Conservation (phyloP, 78 protist species). For the Dictyostelium citrinum region DNA sequence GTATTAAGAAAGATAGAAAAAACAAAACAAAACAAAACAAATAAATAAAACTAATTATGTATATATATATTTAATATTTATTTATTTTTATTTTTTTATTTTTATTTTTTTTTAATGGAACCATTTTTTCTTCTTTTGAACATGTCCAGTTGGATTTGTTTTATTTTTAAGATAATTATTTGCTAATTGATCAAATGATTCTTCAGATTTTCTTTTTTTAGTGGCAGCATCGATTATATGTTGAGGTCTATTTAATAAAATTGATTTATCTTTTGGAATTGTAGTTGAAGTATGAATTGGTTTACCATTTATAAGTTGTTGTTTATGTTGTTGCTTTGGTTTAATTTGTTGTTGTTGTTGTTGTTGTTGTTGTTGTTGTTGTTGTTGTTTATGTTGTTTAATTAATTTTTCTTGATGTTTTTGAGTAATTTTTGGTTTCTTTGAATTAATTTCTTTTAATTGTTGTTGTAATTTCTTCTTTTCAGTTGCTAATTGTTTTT, state of each 20-base stretch:
- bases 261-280: neutral
- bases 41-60: too few relatives aligned
- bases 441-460: neutral
- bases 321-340: neutral
- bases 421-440: neutral
- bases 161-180: neutral
- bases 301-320: neutral
- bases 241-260: neutral
- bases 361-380: neutral
- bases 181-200: neutral
- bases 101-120: neutral
- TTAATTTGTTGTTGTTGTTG: neutral
- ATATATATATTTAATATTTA: neutral
- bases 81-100: neutral
- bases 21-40: too few relatives aligned
- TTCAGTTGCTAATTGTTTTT: neutral
- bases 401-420: neutral
- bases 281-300: neutral
- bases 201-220: neutral
- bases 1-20: too few relatives aligned
- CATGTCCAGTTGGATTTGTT: neutral
- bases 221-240: neutral
- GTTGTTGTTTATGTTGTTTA: neutral
- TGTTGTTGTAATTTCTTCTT: neutral
- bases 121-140: slow-evolving; percentile 5